Percentiles rank a stretch among this genome's conserved stretches.
phyloP scores from a whole-genome alignment of 345 rosid species.

The Lepidium aucheri region DNA sequence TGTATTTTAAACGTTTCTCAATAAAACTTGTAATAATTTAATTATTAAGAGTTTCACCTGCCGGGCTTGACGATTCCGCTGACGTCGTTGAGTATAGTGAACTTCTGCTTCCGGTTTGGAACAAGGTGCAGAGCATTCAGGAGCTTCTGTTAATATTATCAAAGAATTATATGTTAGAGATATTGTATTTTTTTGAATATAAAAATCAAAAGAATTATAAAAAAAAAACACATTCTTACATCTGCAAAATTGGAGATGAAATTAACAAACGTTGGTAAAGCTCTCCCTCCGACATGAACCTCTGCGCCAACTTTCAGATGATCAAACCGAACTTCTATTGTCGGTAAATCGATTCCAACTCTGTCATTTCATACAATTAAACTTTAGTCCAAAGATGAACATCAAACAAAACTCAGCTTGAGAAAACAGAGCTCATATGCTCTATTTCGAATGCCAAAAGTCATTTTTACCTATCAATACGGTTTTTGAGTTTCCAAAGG shows the following conservation, averaged over 20 bases:
- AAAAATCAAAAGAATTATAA: neutral
- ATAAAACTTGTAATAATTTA: neutral
- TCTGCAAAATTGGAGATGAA: slow-evolving; percentile 40
- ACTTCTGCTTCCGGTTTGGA: slow-evolving; percentile 42
- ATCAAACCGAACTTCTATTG: slow-evolving; percentile 83
- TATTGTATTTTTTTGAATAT: neutral
- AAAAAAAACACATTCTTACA: slow-evolving; percentile 26
- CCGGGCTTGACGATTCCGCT: slow-evolving; percentile 73
- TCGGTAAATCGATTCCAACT: slow-evolving; percentile 80
- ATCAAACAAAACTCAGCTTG: neutral
- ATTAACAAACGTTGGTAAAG: slow-evolving; percentile 53
- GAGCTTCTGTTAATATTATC: slow-evolving; percentile 21
- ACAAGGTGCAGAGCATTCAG: slow-evolving; percentile 31
- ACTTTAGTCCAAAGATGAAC: neutral
- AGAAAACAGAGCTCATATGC: neutral
- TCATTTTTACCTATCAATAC: slow-evolving; percentile 55
- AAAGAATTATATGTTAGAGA: neutral
- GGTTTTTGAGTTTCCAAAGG: slow-evolving; percentile 65
- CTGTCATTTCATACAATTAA: slow-evolving; percentile 23
- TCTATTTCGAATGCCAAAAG: neutral
- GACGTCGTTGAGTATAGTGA: slow-evolving; percentile 56
- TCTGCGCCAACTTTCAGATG: slow-evolving; percentile 53
- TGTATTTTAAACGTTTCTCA: neutral
- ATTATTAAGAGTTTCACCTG: slow-evolving; percentile 31
- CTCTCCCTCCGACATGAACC: slow-evolving; percentile 56